Base-by-base conservation (phyloP, 345 rosid species). In the Populus ilicifolia region DNA sequence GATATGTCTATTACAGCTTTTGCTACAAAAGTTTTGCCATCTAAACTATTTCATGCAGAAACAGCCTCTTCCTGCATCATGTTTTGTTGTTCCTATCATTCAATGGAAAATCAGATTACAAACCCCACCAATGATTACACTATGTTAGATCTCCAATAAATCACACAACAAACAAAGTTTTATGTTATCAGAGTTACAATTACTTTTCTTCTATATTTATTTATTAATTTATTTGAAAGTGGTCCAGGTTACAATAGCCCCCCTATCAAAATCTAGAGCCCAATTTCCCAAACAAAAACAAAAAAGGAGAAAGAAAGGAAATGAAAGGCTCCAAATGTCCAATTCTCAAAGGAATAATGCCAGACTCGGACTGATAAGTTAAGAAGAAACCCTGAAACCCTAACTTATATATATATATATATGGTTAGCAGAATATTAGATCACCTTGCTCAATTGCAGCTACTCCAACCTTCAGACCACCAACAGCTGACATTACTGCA, bases 401-500 rank as follows among this genome's bases (percentile, higher is more conserved):
- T 52, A 6, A 7, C 59, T 52, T 23, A 20, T 6, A 20, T 52
- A n/a, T 5, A 52, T 7, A 38, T 7, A 38, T 38, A 52, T 54
- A 3, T 59, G 63, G 14, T 4, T 1, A 10, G n/a, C 64, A 59
- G 59, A 41, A 56, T 8, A 21, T 17, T 33, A 72, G 21, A 72
- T 70, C 84, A 96, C 99, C 97, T 83, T 96, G 89, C 74, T 86
- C 75, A 85, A 96, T 85, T 48, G 97, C 91, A 73, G 85, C 80
- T 70, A 89, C 89, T 79, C 90, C 97, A 69, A 94, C 97, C 84
- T 91, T 94, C 35, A 96, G 90, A 76, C 99, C 99, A 83, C 90
- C 92, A 85, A 96, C 97, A 84, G 98, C 98, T 70, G 99, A 96
- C 85, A 88, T 86, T 27, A 96, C 99, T 94, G 93, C 91, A 89